Percentiles rank a stretch among this genome's conserved stretches.
Evolutionary conservation across 2,329 filamentous ascomycete species (phyloP).

Genomic region (Penicillium sp.): DNA sequence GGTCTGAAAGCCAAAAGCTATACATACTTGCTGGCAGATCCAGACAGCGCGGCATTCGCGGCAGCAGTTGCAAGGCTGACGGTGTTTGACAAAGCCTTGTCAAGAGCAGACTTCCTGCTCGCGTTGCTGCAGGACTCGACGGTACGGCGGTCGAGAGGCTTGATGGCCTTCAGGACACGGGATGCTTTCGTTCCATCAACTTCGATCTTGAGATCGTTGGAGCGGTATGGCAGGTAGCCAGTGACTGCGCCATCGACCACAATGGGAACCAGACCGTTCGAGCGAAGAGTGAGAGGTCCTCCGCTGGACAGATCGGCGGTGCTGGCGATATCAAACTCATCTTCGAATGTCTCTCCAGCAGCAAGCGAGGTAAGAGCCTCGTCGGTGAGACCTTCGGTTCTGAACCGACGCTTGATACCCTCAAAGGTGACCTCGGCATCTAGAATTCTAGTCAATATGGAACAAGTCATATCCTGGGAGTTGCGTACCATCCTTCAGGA

Average conservation of each 20-base stretch:
- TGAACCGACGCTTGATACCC: constrained; percentile 33
- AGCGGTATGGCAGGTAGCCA: constrained; percentile 58
- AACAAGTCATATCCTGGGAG: not conserved
- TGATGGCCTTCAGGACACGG: constrained; percentile 51
- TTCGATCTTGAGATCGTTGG: constrained; percentile 59
- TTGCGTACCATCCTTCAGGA: constrained; percentile 33
- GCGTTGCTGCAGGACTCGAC: constrained; percentile 59
- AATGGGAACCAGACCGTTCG: constrained; percentile 59
- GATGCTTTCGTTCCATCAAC: constrained; percentile 60
- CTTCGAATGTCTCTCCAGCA: constrained; percentile 30
- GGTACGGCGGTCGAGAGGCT: constrained; percentile 45
- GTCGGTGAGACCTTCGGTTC: constrained; percentile 27
- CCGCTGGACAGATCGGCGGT: constrained; percentile 46
- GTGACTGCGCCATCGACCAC: constrained; percentile 55
- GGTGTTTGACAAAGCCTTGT: constrained; percentile 58
- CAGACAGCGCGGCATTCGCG: constrained; percentile 51
- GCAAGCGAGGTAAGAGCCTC: constrained; percentile 33
- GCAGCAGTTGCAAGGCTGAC: constrained; percentile 49
- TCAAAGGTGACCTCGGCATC: constrained; percentile 33
- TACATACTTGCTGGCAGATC: constrained; percentile 32
- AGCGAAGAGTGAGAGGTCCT: constrained; percentile 59
- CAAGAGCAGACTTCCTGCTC: constrained; percentile 46
- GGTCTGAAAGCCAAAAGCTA: not conserved
- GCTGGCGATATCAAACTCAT: constrained; percentile 39
- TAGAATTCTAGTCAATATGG: constrained; percentile 15